phyloP scores from a whole-genome alignment of 108 stramenopile genomes.

The Skeletonema costatum region DNA sequence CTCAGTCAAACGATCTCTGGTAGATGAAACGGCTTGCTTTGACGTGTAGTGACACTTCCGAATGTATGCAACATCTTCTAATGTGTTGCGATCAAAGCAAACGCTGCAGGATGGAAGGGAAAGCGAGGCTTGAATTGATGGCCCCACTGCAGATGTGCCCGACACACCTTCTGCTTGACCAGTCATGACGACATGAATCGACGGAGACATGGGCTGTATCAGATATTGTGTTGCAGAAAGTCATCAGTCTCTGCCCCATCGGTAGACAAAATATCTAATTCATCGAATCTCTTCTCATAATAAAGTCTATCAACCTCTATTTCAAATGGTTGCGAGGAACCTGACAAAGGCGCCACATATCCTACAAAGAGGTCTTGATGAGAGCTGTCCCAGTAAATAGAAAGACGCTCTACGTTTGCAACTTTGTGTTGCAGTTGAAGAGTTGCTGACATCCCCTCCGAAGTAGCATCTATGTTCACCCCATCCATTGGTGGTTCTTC shows the following conservation, averaged over 20 bases:
- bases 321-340: background rate
- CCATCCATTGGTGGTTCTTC: slow-evolving; percentile 3
- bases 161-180: background rate
- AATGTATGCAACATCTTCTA: slow-evolving; percentile 76
- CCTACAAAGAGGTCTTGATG: slow-evolving; percentile 13
- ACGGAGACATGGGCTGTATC: slow-evolving; percentile 72
- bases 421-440: slow-evolving; percentile 31
- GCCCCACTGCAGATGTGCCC: background rate
- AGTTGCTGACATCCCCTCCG: background rate
- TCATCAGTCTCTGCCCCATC: slow-evolving; percentile 4
- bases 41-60: slow-evolving; percentile 63
- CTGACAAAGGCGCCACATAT: slow-evolving; percentile 1
- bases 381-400: slow-evolving; percentile 70
- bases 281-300: slow-evolving; percentile 4
- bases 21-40: slow-evolving; percentile 35
- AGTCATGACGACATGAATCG: slow-evolving; percentile 52
- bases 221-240: slow-evolving; percentile 45
- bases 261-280: background rate
- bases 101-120: slow-evolving; percentile 58
- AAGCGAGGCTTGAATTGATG: slow-evolving; percentile 27
- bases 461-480: slow-evolving; percentile 11
- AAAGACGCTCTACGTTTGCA: slow-evolving; percentile 58
- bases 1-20: slow-evolving; percentile 19
- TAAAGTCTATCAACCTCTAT: slow-evolving; percentile 9
- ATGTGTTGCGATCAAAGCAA: slow-evolving; percentile 46